These are phyloP conservation scores for Wilcoxina mikolae DNA, from an alignment of 495 filamentous ascomycete genomes.

Conservation along the genomic window DNA sequence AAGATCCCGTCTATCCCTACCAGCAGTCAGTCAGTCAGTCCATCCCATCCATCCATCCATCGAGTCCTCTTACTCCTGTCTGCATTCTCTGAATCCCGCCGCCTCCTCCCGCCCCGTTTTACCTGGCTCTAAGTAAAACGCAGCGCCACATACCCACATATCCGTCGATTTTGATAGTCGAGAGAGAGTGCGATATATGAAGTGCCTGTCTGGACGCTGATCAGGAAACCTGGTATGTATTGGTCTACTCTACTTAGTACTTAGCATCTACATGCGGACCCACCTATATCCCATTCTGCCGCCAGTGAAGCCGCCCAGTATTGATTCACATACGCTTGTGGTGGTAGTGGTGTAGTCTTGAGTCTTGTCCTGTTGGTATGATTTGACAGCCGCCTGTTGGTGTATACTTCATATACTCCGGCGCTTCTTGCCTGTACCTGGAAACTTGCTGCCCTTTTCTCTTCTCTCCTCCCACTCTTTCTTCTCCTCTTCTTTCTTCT, in stretches of 20 bases:
- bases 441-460: no score
- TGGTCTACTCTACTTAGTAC: no score
- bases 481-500: conserved; percentile 1
- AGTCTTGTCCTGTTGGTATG: not conserved
- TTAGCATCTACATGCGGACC: not conserved
- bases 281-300: not conserved
- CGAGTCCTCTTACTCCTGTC: not conserved
- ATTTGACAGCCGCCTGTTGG: conserved; percentile 1
- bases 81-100: not conserved
- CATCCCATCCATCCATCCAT: not conserved
- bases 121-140: not conserved
- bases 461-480: not conserved
- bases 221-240: not conserved
- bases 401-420: not conserved
- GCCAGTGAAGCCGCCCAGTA: not conserved
- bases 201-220: not conserved
- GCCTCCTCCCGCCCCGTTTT: not conserved
- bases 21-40: no score
- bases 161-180: not conserved
- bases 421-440: not conserved
- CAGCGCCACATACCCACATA: not conserved
- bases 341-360: not conserved
- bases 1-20: no score
- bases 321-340: not conserved
- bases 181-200: not conserved